Evolutionary conservation across 2,329 filamentous ascomycete genomes (phyloP).

Genomic region (Aspergillus tubingensis): DNA sequence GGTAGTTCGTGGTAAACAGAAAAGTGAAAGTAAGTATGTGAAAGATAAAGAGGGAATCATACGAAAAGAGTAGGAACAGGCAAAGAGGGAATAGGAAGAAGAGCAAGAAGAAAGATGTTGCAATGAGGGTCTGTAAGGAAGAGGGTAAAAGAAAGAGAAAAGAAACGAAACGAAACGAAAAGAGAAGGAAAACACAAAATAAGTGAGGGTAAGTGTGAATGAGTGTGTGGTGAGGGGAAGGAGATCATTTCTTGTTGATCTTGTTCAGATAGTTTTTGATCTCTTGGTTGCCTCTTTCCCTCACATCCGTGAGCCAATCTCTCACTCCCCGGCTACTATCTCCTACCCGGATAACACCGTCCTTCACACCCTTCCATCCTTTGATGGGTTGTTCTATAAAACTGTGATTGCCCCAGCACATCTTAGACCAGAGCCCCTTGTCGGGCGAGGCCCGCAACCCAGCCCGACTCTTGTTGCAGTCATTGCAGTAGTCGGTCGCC

Average conservation of each 20-base stretch:
- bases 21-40: too few species aligned
- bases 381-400: background rate
- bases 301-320: background rate
- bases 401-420: background rate
- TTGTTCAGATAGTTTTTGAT: background rate
- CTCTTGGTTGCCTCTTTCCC: background rate
- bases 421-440: constrained; percentile 1
- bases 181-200: too few species aligned
- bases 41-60: too few species aligned
- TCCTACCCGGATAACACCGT: background rate
- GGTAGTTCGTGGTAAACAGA: too few species aligned
- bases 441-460: background rate
- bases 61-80: too few species aligned
- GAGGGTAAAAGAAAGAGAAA: background rate
- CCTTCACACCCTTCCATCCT: background rate
- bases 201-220: too few species aligned
- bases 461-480: background rate
- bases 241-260: background rate
- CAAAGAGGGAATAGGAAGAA: background rate
- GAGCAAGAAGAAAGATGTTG: too few species aligned
- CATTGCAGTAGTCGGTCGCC: background rate
- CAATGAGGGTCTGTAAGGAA: background rate
- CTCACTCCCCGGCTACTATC: background rate
- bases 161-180: background rate
- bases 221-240: too few species aligned